phyloP scores from a whole-genome alignment of 176 grass and related monocot genomes.

The Phyllostachys edulis region DNA sequence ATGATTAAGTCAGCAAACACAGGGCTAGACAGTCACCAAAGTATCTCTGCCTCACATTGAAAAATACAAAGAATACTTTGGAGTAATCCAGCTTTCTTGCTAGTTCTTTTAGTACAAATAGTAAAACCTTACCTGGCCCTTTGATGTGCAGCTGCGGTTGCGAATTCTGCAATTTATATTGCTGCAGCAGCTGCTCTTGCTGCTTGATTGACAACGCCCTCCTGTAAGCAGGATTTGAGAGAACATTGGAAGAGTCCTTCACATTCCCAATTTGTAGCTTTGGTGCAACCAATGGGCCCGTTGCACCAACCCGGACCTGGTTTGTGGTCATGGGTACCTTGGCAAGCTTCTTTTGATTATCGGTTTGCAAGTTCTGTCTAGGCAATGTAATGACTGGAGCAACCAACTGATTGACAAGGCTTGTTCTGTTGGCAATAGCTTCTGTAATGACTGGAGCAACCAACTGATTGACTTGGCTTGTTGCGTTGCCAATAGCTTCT shows the following conservation, averaged over 20 bases:
- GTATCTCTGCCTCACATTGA: not conserved
- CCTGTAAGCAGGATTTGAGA: slow-evolving; percentile 12
- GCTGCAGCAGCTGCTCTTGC: slow-evolving; percentile 47
- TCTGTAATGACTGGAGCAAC: not conserved
- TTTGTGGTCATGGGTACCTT: slow-evolving; percentile 1
- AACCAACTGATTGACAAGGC: slow-evolving; percentile 3
- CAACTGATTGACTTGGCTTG: slow-evolving; percentile 9
- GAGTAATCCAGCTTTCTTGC: not conserved
- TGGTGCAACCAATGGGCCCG: slow-evolving; percentile 14
- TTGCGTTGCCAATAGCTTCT: slow-evolving; percentile 14
- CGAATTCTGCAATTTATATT: slow-evolving; percentile 28
- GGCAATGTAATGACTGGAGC: slow-evolving; percentile 19
- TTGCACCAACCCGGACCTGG: slow-evolving; percentile 8
- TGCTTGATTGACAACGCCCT: slow-evolving; percentile 39
- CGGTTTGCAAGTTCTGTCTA: not conserved
- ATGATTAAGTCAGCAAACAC: not conserved
- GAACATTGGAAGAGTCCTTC: slow-evolving; percentile 27
- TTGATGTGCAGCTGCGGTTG: slow-evolving; percentile 39
- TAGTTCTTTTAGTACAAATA: not conserved
- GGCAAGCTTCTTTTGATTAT: slow-evolving; percentile 13
- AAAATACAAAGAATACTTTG: not conserved
- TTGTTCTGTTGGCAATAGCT: slow-evolving; percentile 6
- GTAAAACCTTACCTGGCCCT: slow-evolving; percentile 45
- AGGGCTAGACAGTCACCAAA: not conserved
- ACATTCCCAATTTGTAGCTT: slow-evolving; percentile 41